Percentiles rank a stretch among this genome's conserved stretches.
phyloP scores from a whole-genome alignment of 345 rosid species.

The Eucalyptus paniculata region DNA sequence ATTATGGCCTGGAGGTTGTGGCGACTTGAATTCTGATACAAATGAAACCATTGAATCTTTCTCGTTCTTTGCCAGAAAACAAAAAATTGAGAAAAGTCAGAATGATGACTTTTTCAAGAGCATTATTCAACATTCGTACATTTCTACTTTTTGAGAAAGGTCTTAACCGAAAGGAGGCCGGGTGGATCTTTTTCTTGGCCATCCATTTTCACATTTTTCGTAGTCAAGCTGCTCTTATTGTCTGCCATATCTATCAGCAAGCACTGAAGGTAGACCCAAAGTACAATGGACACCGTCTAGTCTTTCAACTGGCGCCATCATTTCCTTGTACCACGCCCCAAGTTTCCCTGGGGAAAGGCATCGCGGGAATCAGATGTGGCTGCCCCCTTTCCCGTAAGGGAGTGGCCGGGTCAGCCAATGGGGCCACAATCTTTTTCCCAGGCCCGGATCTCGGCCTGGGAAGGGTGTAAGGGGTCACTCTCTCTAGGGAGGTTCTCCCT shows the following conservation, averaged over 20 bases:
- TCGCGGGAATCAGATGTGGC: too few relatives aligned
- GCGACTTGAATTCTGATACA: not conserved
- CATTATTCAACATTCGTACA: not conserved
- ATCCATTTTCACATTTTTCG: not conserved
- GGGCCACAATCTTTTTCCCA: too few relatives aligned
- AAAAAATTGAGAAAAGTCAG: not conserved
- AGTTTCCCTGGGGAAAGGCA: too few relatives aligned
- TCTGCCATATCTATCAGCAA: not conserved
- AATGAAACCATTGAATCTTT: not conserved
- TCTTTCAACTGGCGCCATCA: too few relatives aligned
- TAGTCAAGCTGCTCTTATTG: not conserved
- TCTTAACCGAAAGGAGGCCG: not conserved
- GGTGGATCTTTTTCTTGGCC: not conserved
- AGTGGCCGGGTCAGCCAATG: too few relatives aligned
- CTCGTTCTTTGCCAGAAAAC: not conserved
- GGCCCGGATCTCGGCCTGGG: too few relatives aligned
- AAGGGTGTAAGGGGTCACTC: too few relatives aligned
- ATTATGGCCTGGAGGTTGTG: too few relatives aligned
- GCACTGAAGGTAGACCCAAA: not conserved
- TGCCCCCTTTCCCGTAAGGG: too few relatives aligned
- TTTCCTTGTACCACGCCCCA: too few relatives aligned
- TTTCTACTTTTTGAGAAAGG: not conserved
- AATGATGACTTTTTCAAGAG: not conserved
- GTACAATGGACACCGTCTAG: not conserved
- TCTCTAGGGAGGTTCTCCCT: too few relatives aligned